Conservation (phyloP, 148 eudicot genomes). For the Pouteria glomerata region DNA sequence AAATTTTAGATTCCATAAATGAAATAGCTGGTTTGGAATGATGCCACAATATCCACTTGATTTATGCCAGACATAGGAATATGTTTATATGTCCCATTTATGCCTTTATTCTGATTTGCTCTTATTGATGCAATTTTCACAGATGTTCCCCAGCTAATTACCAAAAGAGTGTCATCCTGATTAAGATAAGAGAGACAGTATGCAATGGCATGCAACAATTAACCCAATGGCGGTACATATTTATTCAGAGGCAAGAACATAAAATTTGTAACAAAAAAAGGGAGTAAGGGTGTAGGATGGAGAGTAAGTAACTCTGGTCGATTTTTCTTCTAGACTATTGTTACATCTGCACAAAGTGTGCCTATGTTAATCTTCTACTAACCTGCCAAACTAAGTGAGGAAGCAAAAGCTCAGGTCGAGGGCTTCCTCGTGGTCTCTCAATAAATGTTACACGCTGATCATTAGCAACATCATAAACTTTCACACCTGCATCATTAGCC, state of each 20-base stretch:
- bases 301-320: not conserved
- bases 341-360: not conserved
- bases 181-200: conserved; percentile 21
- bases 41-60: conserved; percentile 91
- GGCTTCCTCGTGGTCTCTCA: conserved; percentile 92
- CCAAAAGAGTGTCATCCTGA: conserved; percentile 85
- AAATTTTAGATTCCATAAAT: conserved; percentile 91
- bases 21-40: conserved; percentile 84
- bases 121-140: conserved; percentile 77
- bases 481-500: conserved; percentile 97
- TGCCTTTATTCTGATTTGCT: conserved; percentile 38
- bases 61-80: conserved; percentile 44
- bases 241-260: not conserved
- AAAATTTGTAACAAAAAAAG: not conserved
- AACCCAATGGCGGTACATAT: not conserved
- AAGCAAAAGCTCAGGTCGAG: conserved; percentile 87
- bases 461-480: conserved; percentile 84
- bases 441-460: conserved; percentile 82
- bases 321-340: not conserved
- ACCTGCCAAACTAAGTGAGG: conserved; percentile 99
- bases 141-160: conserved; percentile 98
- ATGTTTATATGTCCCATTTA: conserved; percentile 61
- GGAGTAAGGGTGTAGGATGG: not conserved
- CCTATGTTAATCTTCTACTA: conserved; percentile 12
- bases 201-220: conserved; percentile 21